Evolutionary conservation across 108 stramenopile genomes (phyloP).

Genomic region (Cylindrotheca closterium): DNA sequence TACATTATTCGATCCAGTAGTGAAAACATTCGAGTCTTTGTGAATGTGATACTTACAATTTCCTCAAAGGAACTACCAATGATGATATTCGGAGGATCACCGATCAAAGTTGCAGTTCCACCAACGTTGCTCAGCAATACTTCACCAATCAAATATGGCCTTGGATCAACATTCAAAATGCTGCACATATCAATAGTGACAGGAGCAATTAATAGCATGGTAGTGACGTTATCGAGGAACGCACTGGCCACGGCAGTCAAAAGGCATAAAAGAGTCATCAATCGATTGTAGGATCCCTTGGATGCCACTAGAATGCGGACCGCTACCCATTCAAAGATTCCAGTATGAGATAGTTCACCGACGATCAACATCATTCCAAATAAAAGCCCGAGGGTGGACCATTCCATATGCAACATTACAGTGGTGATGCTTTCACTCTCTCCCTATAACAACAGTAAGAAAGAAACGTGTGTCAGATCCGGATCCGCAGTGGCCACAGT

Average conservation of each 20-base stretch:
- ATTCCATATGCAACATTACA: slow-evolving; percentile 58
- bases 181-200: slow-evolving; percentile 74
- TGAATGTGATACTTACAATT: too few species aligned
- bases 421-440: slow-evolving; percentile 39
- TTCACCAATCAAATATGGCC: slow-evolving; percentile 60
- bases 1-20: too few species aligned
- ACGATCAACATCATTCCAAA: slow-evolving; percentile 79
- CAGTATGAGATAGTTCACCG: slow-evolving; percentile 59
- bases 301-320: slow-evolving; percentile 47
- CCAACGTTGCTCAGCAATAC: slow-evolving; percentile 61
- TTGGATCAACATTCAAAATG: slow-evolving; percentile 55
- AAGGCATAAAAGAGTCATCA: slow-evolving; percentile 47
- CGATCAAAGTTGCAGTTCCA: slow-evolving; percentile 69
- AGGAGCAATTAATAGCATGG: slow-evolving; percentile 57
- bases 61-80: slow-evolving; percentile 59
- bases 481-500: too few species aligned
- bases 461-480: too few species aligned
- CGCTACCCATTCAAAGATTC: slow-evolving; percentile 68
- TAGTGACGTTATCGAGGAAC: slow-evolving; percentile 68
- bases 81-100: slow-evolving; percentile 59
- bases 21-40: too few species aligned
- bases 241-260: slow-evolving; percentile 50
- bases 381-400: slow-evolving; percentile 57
- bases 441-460: too few species aligned
- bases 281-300: slow-evolving; percentile 47